Conservation (phyloP, 1,284 basidiomycete genomes). For the Naganishia cerealis region DNA sequence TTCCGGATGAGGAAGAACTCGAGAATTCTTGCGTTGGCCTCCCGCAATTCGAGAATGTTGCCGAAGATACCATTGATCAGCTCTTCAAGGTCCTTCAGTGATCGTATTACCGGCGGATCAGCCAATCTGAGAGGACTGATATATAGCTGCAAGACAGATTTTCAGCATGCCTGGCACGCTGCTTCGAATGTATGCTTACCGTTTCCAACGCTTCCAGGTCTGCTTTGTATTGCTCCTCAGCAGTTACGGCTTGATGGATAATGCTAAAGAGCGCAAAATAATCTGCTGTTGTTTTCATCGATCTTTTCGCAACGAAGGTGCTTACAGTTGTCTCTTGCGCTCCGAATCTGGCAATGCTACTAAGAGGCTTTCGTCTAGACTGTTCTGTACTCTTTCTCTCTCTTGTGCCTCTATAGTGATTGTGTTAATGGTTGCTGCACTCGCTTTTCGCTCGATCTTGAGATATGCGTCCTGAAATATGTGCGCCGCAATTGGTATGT, state of each 20-base stretch:
- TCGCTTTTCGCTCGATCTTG: conserved; percentile 14
- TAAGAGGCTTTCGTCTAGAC: conserved; percentile 66
- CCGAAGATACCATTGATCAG: conserved; percentile 86
- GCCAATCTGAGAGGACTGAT: conserved; percentile 72
- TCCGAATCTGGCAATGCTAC: conserved; percentile 70
- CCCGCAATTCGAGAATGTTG: conserved; percentile 78
- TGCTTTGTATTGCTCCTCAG: conserved; percentile 85
- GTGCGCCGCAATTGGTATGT: background rate
- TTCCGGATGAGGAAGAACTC: conserved; percentile 84
- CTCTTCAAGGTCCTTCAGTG: conserved; percentile 64
- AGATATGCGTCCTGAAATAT: conserved; percentile 21
- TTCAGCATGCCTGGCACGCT: background rate
- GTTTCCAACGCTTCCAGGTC: conserved; percentile 83
- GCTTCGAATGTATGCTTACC: conserved; percentile 52
- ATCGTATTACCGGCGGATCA: conserved; percentile 69
- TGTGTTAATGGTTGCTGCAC: conserved; percentile 18
- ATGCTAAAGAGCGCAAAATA: conserved; percentile 61
- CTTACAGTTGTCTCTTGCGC: conserved; percentile 77
- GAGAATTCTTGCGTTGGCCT: conserved; percentile 75
- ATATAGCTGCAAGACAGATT: conserved; percentile 61
- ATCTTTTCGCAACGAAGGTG: conserved; percentile 7
- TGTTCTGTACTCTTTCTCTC: conserved; percentile 55
- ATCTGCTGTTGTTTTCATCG: conserved; percentile 3
- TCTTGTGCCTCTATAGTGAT: conserved; percentile 63
- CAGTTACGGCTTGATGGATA: conserved; percentile 85